Evolutionary conservation across 345 rosid genomes (phyloP).

Genomic region (Isatis tinctoria): DNA sequence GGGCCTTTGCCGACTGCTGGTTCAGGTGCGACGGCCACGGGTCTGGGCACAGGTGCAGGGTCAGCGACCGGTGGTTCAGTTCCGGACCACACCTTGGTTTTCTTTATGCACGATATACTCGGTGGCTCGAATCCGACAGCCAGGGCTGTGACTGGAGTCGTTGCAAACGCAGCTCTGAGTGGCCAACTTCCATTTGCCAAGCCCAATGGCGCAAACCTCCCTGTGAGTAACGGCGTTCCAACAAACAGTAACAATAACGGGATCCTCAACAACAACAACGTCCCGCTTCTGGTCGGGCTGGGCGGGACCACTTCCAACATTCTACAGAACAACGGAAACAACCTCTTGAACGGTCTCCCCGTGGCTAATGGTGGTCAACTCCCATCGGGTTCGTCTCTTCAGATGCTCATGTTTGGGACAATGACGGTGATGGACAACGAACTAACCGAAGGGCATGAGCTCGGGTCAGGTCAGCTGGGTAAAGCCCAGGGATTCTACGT

Average conservation of each 20-base stretch:
- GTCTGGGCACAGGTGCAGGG: slow-evolving; percentile 12
- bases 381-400: slow-evolving; percentile 48
- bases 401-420: slow-evolving; percentile 77
- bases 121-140: slow-evolving; percentile 77
- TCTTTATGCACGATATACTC: slow-evolving; percentile 80
- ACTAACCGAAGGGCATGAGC: slow-evolving; percentile 60
- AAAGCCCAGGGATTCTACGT: slow-evolving; percentile 81
- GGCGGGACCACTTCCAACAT: slow-evolving; percentile 52
- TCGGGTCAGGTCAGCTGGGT: slow-evolving; percentile 61
- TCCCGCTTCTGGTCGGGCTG: slow-evolving; percentile 70
- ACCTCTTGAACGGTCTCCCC: slow-evolving; percentile 39
- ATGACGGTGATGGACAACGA: slow-evolving; percentile 73
- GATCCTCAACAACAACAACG: slow-evolving; percentile 66
- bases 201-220: slow-evolving; percentile 69
- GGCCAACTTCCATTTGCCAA: slow-evolving; percentile 90
- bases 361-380: slow-evolving; percentile 47
- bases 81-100: slow-evolving; percentile 36
- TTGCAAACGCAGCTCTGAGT: slow-evolving; percentile 50
- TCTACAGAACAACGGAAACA: slow-evolving; percentile 49
- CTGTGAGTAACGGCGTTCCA: slow-evolving; percentile 55
- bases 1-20: slow-evolving; percentile 17
- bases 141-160: slow-evolving; percentile 62
- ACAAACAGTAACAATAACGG: slow-evolving; percentile 55
- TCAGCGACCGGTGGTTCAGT: slow-evolving; percentile 10
- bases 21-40: slow-evolving; percentile 14